phyloP scores from a whole-genome alignment of 2,329 filamentous ascomycete species.

The Xylaria sp. region DNA sequence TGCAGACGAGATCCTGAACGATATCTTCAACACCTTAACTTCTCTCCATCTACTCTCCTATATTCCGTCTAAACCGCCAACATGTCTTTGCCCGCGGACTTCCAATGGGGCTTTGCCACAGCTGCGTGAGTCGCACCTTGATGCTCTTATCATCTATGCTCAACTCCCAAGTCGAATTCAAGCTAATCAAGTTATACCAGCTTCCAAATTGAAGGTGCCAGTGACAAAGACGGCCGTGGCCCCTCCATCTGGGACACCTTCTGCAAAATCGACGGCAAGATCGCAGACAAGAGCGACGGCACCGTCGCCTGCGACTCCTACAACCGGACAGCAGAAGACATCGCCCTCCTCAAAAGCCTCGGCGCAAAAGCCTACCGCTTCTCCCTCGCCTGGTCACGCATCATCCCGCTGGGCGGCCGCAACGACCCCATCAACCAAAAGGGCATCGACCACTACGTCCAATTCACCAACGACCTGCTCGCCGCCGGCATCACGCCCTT shows the following conservation, averaged over 20 bases:
- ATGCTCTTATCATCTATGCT: neutral
- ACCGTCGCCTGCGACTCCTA: constrained; percentile 82
- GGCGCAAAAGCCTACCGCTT: constrained; percentile 76
- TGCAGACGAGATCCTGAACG: constrained; percentile 16
- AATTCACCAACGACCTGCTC: constrained; percentile 71
- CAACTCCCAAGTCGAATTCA: neutral
- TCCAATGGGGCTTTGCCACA: constrained; percentile 76
- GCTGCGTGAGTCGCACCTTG: constrained; percentile 51
- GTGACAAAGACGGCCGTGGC: constrained; percentile 68
- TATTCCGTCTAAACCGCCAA: constrained; percentile 20
- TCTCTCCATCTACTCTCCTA: constrained; percentile 15
- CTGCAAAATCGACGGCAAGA: constrained; percentile 73
- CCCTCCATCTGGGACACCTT: constrained; percentile 91
- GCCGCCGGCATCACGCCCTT: constrained; percentile 73
- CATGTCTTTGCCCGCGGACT: constrained; percentile 62
- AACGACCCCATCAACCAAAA: constrained; percentile 74
- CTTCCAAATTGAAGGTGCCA: constrained; percentile 81
- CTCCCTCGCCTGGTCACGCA: constrained; percentile 77
- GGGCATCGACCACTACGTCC: constrained; percentile 71
- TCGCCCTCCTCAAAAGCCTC: constrained; percentile 67
- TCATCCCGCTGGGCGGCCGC: constrained; percentile 80
- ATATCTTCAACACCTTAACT: constrained; percentile 18
- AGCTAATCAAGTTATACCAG: constrained; percentile 40
- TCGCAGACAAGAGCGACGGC: constrained; percentile 70
- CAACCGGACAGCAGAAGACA: constrained; percentile 71